Percentiles rank a stretch among this genome's conserved stretches.
Conservation (phyloP, 1,284 basidiomycete genomes). For the Heliocybe sulcata region DNA sequence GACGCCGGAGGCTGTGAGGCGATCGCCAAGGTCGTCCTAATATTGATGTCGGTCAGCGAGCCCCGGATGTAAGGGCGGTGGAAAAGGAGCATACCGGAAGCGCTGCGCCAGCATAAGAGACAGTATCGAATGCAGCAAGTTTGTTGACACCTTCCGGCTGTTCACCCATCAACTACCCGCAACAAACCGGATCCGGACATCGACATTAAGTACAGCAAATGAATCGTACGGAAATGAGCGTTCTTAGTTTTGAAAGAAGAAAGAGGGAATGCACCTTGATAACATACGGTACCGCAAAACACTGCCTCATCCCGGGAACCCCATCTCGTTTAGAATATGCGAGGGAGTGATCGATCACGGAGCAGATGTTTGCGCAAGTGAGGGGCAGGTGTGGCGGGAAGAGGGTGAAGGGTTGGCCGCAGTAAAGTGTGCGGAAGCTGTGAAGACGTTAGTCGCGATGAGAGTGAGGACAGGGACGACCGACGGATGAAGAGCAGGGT, state of each 20-base stretch:
- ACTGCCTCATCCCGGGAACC: conserved; percentile 13
- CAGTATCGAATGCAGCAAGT: conserved; percentile 41
- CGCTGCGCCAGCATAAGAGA: conserved; percentile 39
- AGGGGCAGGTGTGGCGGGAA: conserved; percentile 46
- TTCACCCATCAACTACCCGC: conserved; percentile 41
- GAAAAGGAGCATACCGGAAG: conserved; percentile 19
- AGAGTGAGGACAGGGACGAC: not conserved
- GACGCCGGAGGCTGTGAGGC: conserved; percentile 42
- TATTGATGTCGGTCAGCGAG: conserved; percentile 2
- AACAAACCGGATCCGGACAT: conserved; percentile 34
- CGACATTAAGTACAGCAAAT: too few relatives aligned
- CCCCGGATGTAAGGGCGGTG: conserved; percentile 4
- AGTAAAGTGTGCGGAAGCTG: conserved; percentile 29
- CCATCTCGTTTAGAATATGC: too few relatives aligned
- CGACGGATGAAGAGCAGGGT: not conserved
- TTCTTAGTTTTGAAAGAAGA: too few relatives aligned
- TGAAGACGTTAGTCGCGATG: not conserved
- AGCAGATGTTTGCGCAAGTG: conserved; percentile 39
- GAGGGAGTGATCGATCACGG: conserved; percentile 21
- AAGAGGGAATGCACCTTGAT: conserved; percentile 20
- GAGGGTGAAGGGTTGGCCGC: conserved; percentile 37
- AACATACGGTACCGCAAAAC: conserved; percentile 26
- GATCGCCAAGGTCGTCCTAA: conserved; percentile 45
- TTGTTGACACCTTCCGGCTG: conserved; percentile 35
- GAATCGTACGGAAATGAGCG: too few relatives aligned